Evolutionary conservation across 257 asterid species (phyloP).

Genomic region (Jasminum sambac): DNA sequence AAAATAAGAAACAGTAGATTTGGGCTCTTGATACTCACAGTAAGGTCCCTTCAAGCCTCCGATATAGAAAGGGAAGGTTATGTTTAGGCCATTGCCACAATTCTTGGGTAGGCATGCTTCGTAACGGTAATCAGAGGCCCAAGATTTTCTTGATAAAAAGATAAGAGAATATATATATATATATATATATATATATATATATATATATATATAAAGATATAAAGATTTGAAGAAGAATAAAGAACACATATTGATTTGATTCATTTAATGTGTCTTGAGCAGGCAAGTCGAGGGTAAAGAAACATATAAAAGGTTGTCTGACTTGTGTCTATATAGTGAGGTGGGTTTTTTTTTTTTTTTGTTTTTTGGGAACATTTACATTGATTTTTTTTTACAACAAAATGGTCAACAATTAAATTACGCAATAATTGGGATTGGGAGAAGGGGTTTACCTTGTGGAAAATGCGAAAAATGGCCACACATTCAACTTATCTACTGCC

Average conservation of each 20-base stretch:
- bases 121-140: slow-evolving; percentile 36
- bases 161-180: slow-evolving; percentile 33
- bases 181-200: slow-evolving; percentile 23
- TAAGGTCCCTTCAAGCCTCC: slow-evolving; percentile 31
- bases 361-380: too few species aligned
- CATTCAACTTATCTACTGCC: too few species aligned
- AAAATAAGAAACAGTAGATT: too few species aligned
- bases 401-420: too few species aligned
- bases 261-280: neutral
- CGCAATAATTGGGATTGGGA: too few species aligned
- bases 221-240: neutral
- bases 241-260: neutral
- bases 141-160: slow-evolving; percentile 32
- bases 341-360: too few species aligned
- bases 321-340: too few species aligned
- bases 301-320: too few species aligned
- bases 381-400: too few species aligned
- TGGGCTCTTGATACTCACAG: too few species aligned
- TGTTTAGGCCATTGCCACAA: slow-evolving; percentile 42
- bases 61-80: slow-evolving; percentile 60
- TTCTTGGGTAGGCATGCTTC: slow-evolving; percentile 40
- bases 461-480: too few species aligned
- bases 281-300: neutral
- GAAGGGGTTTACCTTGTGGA: too few species aligned
- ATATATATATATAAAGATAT: slow-evolving; percentile 30